Base-by-base conservation (phyloP, 164 flowering plant genomes). In the Magnolia sinica region DNA sequence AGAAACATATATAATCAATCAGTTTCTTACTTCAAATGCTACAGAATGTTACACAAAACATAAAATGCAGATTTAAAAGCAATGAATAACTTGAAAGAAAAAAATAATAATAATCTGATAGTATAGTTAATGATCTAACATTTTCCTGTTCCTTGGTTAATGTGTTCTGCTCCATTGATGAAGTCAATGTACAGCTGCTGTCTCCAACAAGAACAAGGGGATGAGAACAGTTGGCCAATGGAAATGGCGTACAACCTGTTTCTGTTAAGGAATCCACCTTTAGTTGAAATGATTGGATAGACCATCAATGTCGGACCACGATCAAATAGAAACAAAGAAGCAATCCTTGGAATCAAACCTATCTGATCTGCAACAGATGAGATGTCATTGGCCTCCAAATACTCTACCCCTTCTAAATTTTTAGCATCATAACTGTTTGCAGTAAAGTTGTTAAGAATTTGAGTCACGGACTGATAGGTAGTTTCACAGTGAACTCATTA, bases 151-250 rank as follows among this genome's bases (percentile, higher is more conserved):
- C 80, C 64, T 10, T 24, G 9, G 14, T 52, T 59, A 58, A 23
- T 63, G 71, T 68, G 20, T 70, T 73, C 65, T 7, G 55, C 78
- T 73, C 72, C 61, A 52, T 50, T 51, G 73, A 45, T 22, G 76
- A 76, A 58, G 50, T 8, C 22, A 37, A 9, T 49, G 31, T 13
- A 49, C 75, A 74, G 24, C 51, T 52, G 52, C 70, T 79, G 68
- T 69, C 73, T 4, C 64, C 78, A 61, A 79, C 52, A 72, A 71
- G 45, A 20, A 23, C 19, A 18, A 50, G 70, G 23, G 78, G 37
- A 68, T 72, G 79, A 70, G 82, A 77, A 65, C 76, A 68, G 71
- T 69, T 24, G n/a, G 24, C 78, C 20, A 64, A n/a, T 51, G 50
- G 59, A 22, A 72, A 77, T 68, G 82, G 72, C 59, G 55, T 19